Evolutionary conservation across 495 filamentous ascomycete species (phyloP).

Genomic region (Lophiotrema nucula): DNA sequence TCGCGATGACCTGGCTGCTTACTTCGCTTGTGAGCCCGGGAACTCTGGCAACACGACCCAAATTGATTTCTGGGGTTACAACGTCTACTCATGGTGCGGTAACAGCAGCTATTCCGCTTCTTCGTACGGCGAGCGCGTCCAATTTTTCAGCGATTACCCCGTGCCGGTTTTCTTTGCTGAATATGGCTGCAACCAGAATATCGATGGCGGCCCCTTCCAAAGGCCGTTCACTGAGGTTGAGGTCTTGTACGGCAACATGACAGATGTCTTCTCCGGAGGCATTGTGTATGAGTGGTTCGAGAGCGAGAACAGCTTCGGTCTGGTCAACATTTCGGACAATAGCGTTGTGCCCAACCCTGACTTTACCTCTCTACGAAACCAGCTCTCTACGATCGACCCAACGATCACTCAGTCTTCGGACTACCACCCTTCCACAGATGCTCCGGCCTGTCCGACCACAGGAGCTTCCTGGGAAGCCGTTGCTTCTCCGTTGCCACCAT

Average conservation of each 20-base stretch:
- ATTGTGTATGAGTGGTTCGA: conserved; percentile 98
- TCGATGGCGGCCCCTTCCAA: conserved; percentile 42
- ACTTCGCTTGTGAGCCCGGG: conserved; percentile 81
- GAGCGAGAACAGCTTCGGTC: conserved; percentile 85
- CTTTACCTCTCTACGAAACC: conserved; percentile 69
- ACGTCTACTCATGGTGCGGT: conserved; percentile 98
- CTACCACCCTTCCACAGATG: conserved; percentile 77
- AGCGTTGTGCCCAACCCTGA: conserved; percentile 64
- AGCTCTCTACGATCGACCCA: conserved; percentile 66
- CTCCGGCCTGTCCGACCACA: conserved; percentile 68
- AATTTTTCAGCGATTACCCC: conserved; percentile 81
- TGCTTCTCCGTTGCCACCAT: conserved; percentile 70
- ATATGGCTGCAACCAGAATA: conserved; percentile 79
- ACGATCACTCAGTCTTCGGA: conserved; percentile 57
- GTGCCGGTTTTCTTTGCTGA: conserved; percentile 97
- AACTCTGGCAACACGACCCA: conserved; percentile 48
- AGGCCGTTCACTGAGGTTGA: conserved; percentile 83
- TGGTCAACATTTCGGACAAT: conserved; percentile 59
- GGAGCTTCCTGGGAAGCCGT: conserved; percentile 65
- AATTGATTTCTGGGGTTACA: conserved; percentile 96
- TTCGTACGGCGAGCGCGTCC: conserved; percentile 71
- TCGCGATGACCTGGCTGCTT: conserved; percentile 73
- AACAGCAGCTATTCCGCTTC: conserved; percentile 68
- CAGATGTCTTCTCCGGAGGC: conserved; percentile 81
- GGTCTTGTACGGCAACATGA: conserved; percentile 84